Percentiles rank a stretch among this genome's conserved stretches.
phyloP scores from a whole-genome alignment of 164 flowering plant species.

The Malania oleifera region DNA sequence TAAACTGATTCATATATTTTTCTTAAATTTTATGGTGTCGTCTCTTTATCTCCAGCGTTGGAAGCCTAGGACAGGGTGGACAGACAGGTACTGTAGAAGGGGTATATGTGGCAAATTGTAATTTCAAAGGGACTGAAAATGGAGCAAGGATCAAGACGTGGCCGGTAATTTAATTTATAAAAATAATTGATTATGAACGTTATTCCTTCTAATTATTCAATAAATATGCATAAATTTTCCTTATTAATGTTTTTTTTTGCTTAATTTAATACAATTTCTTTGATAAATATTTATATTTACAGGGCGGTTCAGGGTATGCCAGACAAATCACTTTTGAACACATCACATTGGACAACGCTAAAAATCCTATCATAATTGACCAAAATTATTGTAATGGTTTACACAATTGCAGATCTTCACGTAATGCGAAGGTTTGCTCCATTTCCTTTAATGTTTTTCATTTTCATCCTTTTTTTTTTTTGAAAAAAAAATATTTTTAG shows the following conservation, averaged over 20 bases:
- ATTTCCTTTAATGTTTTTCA: background rate
- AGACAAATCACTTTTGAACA: background rate
- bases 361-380: background rate
- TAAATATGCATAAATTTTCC: no score
- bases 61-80: background rate
- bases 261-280: no score
- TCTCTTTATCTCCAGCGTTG: background rate
- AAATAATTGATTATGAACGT: no score
- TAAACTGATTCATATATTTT: no score
- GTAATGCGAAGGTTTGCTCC: no score
- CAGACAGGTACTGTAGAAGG: background rate
- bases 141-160: background rate
- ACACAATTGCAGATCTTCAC: background rate
- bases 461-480: no score
- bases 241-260: no score
- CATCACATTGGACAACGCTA: background rate
- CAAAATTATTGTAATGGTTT: background rate
- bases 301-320: background rate
- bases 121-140: background rate
- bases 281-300: background rate
- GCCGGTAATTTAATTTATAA: background rate
- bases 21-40: no score
- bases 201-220: no score
- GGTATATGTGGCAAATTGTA: background rate
- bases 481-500: background rate